These are phyloP conservation scores for Prunus padus DNA, from an alignment of 306 rosid species.

Conservation along the genomic window DNA sequence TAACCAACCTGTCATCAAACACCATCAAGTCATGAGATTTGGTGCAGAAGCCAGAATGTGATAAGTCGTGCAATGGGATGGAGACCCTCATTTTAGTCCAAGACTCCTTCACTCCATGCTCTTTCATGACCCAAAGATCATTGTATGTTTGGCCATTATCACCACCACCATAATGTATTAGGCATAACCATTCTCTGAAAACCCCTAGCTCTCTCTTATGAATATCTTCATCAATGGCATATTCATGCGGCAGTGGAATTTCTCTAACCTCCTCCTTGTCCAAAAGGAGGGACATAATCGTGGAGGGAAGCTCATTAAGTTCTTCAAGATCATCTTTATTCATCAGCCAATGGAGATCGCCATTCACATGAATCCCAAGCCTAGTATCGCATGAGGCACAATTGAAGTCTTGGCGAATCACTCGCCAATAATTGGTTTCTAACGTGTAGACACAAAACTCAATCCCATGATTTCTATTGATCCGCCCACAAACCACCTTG, in stretches of 20 bases:
- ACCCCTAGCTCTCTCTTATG: background rate
- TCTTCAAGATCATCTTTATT: background rate
- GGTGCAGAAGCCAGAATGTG: background rate
- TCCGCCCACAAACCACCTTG: background rate
- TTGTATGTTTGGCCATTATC: background rate
- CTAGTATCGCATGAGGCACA: background rate
- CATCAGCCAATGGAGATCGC: background rate
- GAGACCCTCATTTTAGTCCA: conserved; percentile 10
- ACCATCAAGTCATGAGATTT: conserved; percentile 4
- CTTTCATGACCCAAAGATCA: conserved; percentile 10
- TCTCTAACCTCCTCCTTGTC: background rate
- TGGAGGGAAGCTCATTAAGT: background rate
- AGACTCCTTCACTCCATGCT: background rate
- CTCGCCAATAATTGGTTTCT: conserved; percentile 3
- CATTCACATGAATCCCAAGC: background rate
- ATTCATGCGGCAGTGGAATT: background rate
- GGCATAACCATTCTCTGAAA: background rate
- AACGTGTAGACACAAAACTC: conserved; percentile 5
- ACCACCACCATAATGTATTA: too few relatives aligned
- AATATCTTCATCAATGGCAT: too few relatives aligned
- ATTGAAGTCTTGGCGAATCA: background rate
- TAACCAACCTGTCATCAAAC: background rate
- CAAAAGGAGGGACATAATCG: background rate
- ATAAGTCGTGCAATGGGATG: background rate
- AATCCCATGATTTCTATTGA: background rate